Evolutionary conservation across 2,329 filamentous ascomycete species (phyloP).

Genomic region (Thelonectria discophora): DNA sequence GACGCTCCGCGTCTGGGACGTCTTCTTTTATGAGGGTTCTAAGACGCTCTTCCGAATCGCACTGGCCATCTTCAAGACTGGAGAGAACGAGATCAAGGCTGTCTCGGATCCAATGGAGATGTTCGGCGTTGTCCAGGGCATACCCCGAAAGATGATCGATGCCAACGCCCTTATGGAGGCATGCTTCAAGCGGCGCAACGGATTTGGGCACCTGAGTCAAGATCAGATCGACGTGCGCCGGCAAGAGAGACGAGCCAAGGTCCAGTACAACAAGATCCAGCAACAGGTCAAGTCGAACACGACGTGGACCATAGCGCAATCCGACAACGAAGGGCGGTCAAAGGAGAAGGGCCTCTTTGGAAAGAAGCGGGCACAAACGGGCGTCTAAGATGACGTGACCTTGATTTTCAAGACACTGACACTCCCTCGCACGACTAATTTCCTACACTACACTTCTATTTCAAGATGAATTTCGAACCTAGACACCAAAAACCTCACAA

Average conservation of each 20-base stretch:
- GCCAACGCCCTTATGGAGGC: slow-evolving; percentile 83
- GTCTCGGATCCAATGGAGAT: slow-evolving; percentile 93
- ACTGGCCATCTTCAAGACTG: slow-evolving; percentile 88
- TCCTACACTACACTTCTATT: slow-evolving; percentile 4
- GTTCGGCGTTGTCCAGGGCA: slow-evolving; percentile 90
- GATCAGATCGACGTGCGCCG: slow-evolving; percentile 81
- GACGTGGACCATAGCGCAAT: slow-evolving; percentile 44
- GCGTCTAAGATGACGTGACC: slow-evolving; percentile 16
- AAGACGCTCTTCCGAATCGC: slow-evolving; percentile 94
- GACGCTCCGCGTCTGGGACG: slow-evolving; percentile 92
- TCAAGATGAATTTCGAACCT: slow-evolving; percentile 25
- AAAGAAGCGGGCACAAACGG: slow-evolving; percentile 47
- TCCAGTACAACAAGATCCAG: slow-evolving; percentile 52
- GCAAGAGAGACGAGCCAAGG: slow-evolving; percentile 69
- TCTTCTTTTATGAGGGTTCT: slow-evolving; percentile 94
- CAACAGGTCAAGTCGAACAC: slow-evolving; percentile 40
- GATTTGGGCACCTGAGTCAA: slow-evolving; percentile 83
- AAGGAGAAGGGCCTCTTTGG: slow-evolving; percentile 55
- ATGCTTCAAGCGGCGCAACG: slow-evolving; percentile 81
- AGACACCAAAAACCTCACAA: slow-evolving; percentile 26
- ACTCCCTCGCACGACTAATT: slow-evolving; percentile 4
- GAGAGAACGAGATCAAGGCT: slow-evolving; percentile 80
- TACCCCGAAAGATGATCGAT: slow-evolving; percentile 83
- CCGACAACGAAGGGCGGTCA: slow-evolving; percentile 41
- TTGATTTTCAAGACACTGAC: not conserved